Conservation (phyloP, 2,329 filamentous ascomycete species). For the Nothopassalora personata region DNA sequence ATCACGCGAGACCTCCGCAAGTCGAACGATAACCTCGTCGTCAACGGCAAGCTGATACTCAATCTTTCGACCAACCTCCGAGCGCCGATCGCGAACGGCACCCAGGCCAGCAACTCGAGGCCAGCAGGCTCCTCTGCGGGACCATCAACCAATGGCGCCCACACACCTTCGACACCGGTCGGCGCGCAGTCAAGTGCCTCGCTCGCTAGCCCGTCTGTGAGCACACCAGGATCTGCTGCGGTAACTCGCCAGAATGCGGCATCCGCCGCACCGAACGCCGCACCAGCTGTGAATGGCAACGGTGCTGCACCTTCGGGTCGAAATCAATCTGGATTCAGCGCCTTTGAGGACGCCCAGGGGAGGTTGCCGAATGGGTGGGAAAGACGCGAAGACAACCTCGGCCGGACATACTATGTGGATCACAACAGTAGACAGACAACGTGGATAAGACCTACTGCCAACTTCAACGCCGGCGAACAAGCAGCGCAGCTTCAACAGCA, state of each 20-base stretch:
- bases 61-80: constrained; percentile 89
- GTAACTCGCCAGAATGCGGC: constrained; percentile 24
- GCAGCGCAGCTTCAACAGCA: constrained; percentile 79
- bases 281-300: constrained; percentile 26
- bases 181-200: constrained; percentile 36
- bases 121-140: constrained; percentile 37
- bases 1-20: constrained; percentile 95
- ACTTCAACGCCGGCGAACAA: constrained; percentile 69
- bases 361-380: constrained; percentile 92
- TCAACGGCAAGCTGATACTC: constrained; percentile 95
- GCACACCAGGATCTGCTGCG: constrained; percentile 22
- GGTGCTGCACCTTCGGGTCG: constrained; percentile 18
- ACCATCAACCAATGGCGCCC: constrained; percentile 35
- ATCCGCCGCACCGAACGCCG: constrained; percentile 19
- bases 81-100: constrained; percentile 56
- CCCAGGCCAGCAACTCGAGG: constrained; percentile 34
- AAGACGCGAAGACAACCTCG: constrained; percentile 87
- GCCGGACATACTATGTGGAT: constrained; percentile 95
- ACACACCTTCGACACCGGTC: constrained; percentile 36
- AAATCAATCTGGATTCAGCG: constrained; percentile 61
- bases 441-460: constrained; percentile 83
- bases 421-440: constrained; percentile 96
- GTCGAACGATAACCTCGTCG: constrained; percentile 94
- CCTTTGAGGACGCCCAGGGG: constrained; percentile 94
- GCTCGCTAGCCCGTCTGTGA: constrained; percentile 26